These are phyloP conservation scores for Pseudonitzschia multiseries DNA, from an alignment of 108 stramenopile genomes.

Conservation along the genomic window DNA sequence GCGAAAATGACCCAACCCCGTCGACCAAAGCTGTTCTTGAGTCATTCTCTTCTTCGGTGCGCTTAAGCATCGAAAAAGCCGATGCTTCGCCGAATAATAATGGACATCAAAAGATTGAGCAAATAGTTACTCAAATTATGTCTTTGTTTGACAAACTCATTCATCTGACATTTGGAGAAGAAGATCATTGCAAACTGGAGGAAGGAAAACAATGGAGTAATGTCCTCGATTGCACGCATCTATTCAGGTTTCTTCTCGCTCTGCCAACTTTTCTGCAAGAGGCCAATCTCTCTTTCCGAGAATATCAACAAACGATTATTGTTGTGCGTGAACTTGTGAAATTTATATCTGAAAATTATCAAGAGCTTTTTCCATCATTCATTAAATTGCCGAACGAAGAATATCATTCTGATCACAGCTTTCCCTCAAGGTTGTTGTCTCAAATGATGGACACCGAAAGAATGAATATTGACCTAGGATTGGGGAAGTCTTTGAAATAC, in stretches of 20 bases:
- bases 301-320: slow-evolving; percentile 25
- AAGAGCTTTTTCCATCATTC: slow-evolving; percentile 19
- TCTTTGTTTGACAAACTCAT: slow-evolving; percentile 22
- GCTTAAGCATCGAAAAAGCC: background rate
- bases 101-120: background rate
- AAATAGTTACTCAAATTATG: background rate
- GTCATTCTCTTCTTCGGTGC: background rate
- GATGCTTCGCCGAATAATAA: background rate
- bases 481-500: background rate
- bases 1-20: background rate
- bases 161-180: slow-evolving; percentile 14
- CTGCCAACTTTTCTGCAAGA: slow-evolving; percentile 39
- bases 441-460: background rate
- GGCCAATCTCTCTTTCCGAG: slow-evolving; percentile 23
- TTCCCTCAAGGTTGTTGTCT: slow-evolving; percentile 6
- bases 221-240: slow-evolving; percentile 24
- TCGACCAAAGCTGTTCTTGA: slow-evolving; percentile 7
- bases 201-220: slow-evolving; percentile 23
- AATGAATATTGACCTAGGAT: background rate
- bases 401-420: slow-evolving; percentile 26
- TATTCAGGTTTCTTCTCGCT: slow-evolving; percentile 41
- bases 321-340: slow-evolving; percentile 32
- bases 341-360: slow-evolving; percentile 26
- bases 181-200: background rate
- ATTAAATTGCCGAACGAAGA: slow-evolving; percentile 36